These are phyloP conservation scores for Fraxinus platypoda DNA, from an alignment of 305 asterid genomes.

Conservation along the genomic window DNA sequence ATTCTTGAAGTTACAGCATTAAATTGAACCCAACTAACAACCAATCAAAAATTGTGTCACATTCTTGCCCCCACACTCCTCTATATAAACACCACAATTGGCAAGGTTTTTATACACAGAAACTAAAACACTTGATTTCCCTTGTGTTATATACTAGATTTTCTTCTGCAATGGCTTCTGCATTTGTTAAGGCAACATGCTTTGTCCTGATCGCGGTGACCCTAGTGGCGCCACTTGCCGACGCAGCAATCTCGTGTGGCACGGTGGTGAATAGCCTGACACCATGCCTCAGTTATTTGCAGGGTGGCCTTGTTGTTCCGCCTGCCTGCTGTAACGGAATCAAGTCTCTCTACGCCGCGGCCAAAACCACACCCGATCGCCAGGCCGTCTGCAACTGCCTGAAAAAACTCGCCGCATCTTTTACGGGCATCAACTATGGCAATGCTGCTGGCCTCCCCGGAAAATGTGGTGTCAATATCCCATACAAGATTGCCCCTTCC, in stretches of 20 bases:
- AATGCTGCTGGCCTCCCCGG: conserved; percentile 29
- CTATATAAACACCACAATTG: not conserved
- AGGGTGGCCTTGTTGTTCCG: not conserved
- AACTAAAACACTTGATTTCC: not conserved
- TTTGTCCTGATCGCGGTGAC: not conserved
- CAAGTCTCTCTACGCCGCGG: not conserved
- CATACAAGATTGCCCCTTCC: conserved; percentile 43
- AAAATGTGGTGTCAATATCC: conserved; percentile 38
- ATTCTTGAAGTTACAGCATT: too few species aligned
- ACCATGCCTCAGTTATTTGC: conserved; percentile 23
- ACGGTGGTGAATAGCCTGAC: not conserved
- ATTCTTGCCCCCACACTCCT: not conserved
- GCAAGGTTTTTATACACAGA: not conserved
- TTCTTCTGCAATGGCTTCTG: not conserved
- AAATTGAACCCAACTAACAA: too few species aligned
- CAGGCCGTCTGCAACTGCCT: conserved; percentile 36
- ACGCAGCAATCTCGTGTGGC: conserved; percentile 22
- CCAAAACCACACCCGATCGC: conserved; percentile 21
- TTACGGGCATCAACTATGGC: conserved; percentile 13
- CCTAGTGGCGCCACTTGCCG: not conserved
- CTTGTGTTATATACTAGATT: too few species aligned
- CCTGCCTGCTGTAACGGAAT: conserved; percentile 27
- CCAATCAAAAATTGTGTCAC: too few species aligned
- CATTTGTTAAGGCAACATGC: not conserved
- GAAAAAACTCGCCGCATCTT: conserved; percentile 13